A percentile compares a stretch with the other conserved stretches of the same genome.
Evolutionary conservation across 495 filamentous ascomycete genomes (phyloP).

Genomic region (Podospora pseudopauciseta): DNA sequence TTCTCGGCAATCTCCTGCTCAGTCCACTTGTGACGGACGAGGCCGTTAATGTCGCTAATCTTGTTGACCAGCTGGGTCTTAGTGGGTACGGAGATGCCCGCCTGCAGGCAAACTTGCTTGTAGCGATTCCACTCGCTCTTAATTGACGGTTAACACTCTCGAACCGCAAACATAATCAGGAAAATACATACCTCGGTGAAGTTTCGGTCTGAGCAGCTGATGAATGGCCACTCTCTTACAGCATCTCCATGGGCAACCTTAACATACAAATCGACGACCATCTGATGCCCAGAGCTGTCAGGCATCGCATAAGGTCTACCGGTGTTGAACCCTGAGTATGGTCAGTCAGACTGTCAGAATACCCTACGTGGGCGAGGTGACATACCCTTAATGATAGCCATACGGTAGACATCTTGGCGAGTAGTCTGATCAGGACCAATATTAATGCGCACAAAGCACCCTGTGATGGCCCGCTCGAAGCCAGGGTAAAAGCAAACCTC

Average conservation of each 20-base stretch:
- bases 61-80: constrained; percentile 62
- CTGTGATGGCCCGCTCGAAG: constrained; percentile 73
- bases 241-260: constrained; percentile 71
- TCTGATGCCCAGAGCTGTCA: constrained; percentile 61
- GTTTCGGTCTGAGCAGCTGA: constrained; percentile 70
- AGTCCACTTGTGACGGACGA: constrained; percentile 76
- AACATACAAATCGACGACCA: constrained; percentile 73
- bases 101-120: constrained; percentile 66
- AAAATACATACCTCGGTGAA: constrained; percentile 63
- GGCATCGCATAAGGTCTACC: constrained; percentile 79
- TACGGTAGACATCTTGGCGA: constrained; percentile 70
- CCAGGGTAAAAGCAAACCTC: constrained; percentile 87
- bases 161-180: neutral
- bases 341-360: constrained; percentile 4
- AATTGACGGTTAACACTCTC: constrained; percentile 24
- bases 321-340: constrained; percentile 60
- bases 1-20: constrained; percentile 74
- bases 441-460: constrained; percentile 77
- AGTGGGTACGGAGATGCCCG: constrained; percentile 67
- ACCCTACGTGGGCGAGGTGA: neutral
- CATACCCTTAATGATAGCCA: constrained; percentile 81
- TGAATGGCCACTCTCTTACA: constrained; percentile 74
- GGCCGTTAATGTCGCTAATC: constrained; percentile 72
- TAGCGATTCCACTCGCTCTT: constrained; percentile 82
- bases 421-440: constrained; percentile 67